Conservation (phyloP, 1,284 basidiomycete genomes). For the Malassezia slooffiae region DNA sequence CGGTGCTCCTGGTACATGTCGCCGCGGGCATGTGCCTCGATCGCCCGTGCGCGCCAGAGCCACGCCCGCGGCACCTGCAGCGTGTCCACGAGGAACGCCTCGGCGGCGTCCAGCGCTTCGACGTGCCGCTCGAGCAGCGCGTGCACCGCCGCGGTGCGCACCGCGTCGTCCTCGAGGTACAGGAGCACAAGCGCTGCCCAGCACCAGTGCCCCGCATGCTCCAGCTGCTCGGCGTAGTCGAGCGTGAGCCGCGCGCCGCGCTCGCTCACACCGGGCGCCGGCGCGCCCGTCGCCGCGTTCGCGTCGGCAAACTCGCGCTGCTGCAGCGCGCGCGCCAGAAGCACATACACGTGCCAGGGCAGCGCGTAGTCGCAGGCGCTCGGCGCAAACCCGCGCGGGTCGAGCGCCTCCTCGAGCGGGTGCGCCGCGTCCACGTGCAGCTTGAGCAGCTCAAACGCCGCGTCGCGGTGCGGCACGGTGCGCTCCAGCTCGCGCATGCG, state of each 20-base stretch:
- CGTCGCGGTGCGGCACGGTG: slow-evolving; percentile 52
- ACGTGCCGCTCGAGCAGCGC: slow-evolving; percentile 69
- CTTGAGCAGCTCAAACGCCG: slow-evolving; percentile 70
- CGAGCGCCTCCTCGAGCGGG: slow-evolving; percentile 51
- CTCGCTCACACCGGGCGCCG: slow-evolving; percentile 47
- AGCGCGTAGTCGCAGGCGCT: slow-evolving; percentile 70
- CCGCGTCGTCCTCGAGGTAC: slow-evolving; percentile 63
- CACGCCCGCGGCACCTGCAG: slow-evolving; percentile 70
- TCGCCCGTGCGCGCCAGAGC: slow-evolving; percentile 76
- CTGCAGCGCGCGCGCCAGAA: slow-evolving; percentile 70
- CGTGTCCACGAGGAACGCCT: slow-evolving; percentile 64
- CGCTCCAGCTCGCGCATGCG: slow-evolving; percentile 25
- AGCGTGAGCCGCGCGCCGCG: slow-evolving; percentile 71
- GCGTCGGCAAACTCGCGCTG: slow-evolving; percentile 74
- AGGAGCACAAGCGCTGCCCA: slow-evolving; percentile 80
- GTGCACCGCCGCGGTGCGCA: slow-evolving; percentile 65
- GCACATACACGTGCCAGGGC: slow-evolving; percentile 84
- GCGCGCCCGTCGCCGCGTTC: background rate
- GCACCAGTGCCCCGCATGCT: slow-evolving; percentile 66
- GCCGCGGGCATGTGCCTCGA: slow-evolving; percentile 54
- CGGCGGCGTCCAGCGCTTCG: slow-evolving; percentile 55
- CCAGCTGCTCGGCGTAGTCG: slow-evolving; percentile 77
- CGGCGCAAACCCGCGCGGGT: slow-evolving; percentile 63
- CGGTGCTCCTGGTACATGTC: slow-evolving; percentile 67
- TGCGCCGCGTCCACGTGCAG: slow-evolving; percentile 56